Conservation (phyloP, 2,329 filamentous ascomycete genomes). For the Xylariaceae sp. region DNA sequence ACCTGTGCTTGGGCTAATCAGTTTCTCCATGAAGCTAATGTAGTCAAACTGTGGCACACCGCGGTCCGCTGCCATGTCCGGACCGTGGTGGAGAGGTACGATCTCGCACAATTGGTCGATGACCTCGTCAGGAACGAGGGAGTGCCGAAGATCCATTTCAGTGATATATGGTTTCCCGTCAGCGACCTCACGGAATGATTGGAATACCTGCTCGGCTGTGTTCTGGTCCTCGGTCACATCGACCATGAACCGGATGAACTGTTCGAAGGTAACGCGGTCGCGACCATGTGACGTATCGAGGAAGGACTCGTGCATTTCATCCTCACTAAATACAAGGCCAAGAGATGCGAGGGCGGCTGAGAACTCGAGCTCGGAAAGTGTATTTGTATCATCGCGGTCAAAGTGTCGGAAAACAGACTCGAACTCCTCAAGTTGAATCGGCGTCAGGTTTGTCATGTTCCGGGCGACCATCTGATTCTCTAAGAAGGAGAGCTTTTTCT, state of each 20-base stretch:
- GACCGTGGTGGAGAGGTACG: conserved; percentile 84
- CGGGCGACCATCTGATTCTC: conserved; percentile 98
- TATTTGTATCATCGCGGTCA: conserved; percentile 90
- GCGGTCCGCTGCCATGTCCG: conserved; percentile 84
- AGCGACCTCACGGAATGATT: conserved; percentile 95
- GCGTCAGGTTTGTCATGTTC: conserved; percentile 98
- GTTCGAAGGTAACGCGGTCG: conserved; percentile 91
- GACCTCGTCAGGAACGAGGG: conserved; percentile 93
- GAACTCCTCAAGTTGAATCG: conserved; percentile 97
- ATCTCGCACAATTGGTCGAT: conserved; percentile 89
- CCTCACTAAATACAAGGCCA: conserved; percentile 93
- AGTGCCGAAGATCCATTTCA: conserved; percentile 94
- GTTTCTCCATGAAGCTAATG: conserved; percentile 93
- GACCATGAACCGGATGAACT: conserved; percentile 99
- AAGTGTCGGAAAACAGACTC: conserved; percentile 98
- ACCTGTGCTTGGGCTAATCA: conserved; percentile 55
- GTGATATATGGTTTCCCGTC: conserved; percentile 99
- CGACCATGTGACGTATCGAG: conserved; percentile 79
- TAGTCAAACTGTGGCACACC: conserved; percentile 92
- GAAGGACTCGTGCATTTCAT: conserved; percentile 98
- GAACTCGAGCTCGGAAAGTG: conserved; percentile 91
- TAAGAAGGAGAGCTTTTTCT: conserved; percentile 94
- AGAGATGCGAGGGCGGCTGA: conserved; percentile 93
- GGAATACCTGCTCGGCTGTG: conserved; percentile 96
- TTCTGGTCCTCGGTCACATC: conserved; percentile 99